Conservation (phyloP, 768 basidiomycete species). For the Phylloporus arenicola region DNA sequence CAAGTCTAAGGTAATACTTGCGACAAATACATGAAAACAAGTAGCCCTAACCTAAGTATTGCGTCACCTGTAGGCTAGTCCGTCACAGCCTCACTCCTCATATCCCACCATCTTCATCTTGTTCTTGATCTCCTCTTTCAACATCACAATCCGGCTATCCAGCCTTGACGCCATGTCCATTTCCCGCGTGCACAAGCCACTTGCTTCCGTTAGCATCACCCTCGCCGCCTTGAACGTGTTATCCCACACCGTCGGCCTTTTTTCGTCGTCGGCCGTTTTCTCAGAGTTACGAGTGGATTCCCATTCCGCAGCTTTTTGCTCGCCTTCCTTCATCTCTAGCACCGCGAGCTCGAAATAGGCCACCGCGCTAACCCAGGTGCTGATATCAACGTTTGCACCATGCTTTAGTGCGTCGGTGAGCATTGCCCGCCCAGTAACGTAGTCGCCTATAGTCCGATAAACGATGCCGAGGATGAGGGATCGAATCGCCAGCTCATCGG, state of each 20-base stretch:
- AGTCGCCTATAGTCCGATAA: conserved; percentile 53
- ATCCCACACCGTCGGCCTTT: conserved; percentile 37
- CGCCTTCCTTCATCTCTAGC: conserved; percentile 59
- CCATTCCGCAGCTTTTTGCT: conserved; percentile 30
- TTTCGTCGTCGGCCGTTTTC: conserved; percentile 5
- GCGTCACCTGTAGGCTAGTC: conserved; percentile 4
- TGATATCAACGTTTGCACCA: conserved; percentile 39
- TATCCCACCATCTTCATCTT: conserved; percentile 49
- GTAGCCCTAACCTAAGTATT: conserved; percentile 6
- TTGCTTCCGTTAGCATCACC: conserved; percentile 48
- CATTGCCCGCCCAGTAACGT: conserved; percentile 40
- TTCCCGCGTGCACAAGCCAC: conserved; percentile 43
- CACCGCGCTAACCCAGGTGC: conserved; percentile 64
- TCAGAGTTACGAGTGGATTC: conserved; percentile 21
- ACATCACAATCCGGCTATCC: conserved; percentile 64
- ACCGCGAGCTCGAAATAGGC: conserved; percentile 68
- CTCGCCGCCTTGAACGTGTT: conserved; percentile 43
- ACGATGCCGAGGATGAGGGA: conserved; percentile 63
- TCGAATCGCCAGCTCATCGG: conserved; percentile 67
- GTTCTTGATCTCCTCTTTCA: conserved; percentile 60
- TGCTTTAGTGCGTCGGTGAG: conserved; percentile 47
- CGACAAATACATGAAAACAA: conserved; percentile 15
- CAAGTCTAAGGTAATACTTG: conserved; percentile 5
- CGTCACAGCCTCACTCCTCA: neutral
- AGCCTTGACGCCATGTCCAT: conserved; percentile 62